Evolutionary conservation across 306 rosid genomes (phyloP).

Genomic region (Adenanthera pavonina): DNA sequence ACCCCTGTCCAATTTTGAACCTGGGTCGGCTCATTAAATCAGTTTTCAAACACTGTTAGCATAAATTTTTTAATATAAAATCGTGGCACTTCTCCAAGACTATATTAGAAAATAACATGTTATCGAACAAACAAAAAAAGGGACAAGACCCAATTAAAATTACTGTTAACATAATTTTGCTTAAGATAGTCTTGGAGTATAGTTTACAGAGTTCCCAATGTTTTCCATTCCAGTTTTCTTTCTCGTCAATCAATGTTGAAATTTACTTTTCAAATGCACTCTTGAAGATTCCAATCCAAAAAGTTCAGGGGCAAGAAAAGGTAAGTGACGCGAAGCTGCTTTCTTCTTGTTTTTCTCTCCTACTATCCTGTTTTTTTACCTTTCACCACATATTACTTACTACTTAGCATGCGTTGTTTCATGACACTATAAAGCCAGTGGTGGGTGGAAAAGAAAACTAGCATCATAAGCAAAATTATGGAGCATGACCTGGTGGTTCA

Average conservation of each 20-base stretch:
- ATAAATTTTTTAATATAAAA: neutral
- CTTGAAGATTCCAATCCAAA: constrained; percentile 2
- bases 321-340: neutral
- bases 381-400: neutral
- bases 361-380: neutral
- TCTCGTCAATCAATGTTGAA: neutral
- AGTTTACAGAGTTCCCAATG: neutral
- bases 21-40: neutral
- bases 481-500: neutral
- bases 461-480: neutral
- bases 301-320: neutral
- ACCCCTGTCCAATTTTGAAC: neutral
- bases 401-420: neutral
- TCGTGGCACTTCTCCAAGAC: neutral
- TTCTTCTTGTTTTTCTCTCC: neutral
- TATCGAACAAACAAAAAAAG: neutral
- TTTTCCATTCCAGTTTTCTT: neutral
- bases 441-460: neutral
- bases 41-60: neutral
- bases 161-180: too few relatives aligned
- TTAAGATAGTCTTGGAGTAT: too few relatives aligned
- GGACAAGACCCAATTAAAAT: neutral
- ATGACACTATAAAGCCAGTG: neutral
- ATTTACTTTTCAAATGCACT: neutral
- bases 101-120: neutral